These are phyloP conservation scores for Pyrus hybrid DNA, from an alignment of 331 rosid genomes.

Conservation along the genomic window DNA sequence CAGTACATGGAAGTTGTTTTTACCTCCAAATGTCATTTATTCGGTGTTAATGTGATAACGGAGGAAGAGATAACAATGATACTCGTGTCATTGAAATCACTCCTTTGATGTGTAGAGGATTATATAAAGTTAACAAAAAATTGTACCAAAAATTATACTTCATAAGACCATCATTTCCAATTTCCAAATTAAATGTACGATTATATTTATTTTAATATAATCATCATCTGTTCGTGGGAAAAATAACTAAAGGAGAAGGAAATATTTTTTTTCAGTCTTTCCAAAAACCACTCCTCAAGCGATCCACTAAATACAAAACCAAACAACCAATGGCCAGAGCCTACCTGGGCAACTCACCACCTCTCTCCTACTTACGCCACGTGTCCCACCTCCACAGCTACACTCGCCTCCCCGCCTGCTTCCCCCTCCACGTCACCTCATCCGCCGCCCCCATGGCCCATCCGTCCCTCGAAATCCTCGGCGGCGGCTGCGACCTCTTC, in stretches of 20 bases:
- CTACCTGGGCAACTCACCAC: conserved; percentile 13
- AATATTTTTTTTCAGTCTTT: no score
- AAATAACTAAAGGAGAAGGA: no score
- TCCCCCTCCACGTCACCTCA: conserved; percentile 18
- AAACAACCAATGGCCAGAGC: conserved; percentile 32
- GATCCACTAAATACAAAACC: not conserved
- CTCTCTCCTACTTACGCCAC: not conserved
- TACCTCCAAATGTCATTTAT: not conserved
- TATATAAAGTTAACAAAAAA: no score
- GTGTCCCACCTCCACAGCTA: not conserved
- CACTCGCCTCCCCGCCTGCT: not conserved
- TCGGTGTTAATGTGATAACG: not conserved
- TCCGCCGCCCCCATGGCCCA: conserved; percentile 25
- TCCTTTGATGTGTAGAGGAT: not conserved
- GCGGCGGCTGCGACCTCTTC: conserved; percentile 48
- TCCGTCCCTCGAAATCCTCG: conserved; percentile 55
- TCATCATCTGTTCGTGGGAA: no score
- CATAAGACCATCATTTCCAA: no score
- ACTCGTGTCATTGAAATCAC: not conserved
- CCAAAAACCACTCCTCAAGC: not conserved
- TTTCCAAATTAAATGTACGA: no score
- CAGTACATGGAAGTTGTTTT: no score
- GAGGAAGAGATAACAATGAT: no score
- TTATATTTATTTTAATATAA: no score
- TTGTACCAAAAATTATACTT: no score